Evolutionary conservation across 768 basidiomycete genomes (phyloP), one percentile per base, ranked within the genome.

Genomic region (Myochromella boudieri): DNA sequence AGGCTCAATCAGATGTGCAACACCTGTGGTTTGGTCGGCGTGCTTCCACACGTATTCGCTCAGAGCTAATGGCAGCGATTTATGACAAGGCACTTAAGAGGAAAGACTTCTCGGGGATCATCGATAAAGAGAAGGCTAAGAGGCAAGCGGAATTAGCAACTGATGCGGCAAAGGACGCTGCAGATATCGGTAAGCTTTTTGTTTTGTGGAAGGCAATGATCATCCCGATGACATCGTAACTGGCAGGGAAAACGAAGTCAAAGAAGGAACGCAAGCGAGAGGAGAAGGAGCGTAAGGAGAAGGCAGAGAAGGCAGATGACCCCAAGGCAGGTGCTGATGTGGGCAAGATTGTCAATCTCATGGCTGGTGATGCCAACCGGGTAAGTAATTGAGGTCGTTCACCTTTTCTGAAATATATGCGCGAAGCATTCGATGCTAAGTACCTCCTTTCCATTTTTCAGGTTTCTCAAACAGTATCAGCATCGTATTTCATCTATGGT

Each of bases 331-430:
- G 90, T 12, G 93, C 93, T 6, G 88, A 92, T 60, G 75, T 88
- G 10, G 93, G 93, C 10, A 93, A 94, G 63, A 90, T 95, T 42
- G 89, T 94, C 44, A 91, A 91, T 54, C 66, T 94, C 27, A 95
- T 95, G 91, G 82, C 87, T 11, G 82, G 80, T 6, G 89, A 91
- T 60, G 82, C 84, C 2, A 85, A 83, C 57, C 68, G 75, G 38
- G 74, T 79, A 37, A 29, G 67, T 60, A 26, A 21, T 12, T 22
- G n/a, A n/a, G n/a, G n/a, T 12, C 25, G 3, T 34, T 17, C n/a
- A 21, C 33, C 41, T 32, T 29, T 29, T 20, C n/a, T 20, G 20
- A n/a, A 7, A 17, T 6, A 6, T 17, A n/a, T n/a, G n/a, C n/a
- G n/a, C n/a, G n/a, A n/a, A n/a, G n/a, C n/a, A 12, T 34, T 6